These are phyloP conservation scores for Trichoderma sp. DNA, from an alignment of 2,329 filamentous ascomycete genomes.

Conservation along the genomic window DNA sequence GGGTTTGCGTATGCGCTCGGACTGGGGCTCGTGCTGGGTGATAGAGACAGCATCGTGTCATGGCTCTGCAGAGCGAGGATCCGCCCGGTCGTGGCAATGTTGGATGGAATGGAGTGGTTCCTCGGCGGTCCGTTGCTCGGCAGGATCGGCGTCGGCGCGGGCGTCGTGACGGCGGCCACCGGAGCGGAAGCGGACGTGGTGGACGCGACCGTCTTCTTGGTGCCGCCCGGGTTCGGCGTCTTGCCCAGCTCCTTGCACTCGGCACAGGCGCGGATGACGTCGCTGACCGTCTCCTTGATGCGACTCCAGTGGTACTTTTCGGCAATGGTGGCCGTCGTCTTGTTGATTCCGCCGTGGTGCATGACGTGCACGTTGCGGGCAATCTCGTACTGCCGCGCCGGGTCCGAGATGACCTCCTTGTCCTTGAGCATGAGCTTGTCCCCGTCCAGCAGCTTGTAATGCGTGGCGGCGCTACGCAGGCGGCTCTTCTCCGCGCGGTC, in stretches of 20 bases:
- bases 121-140: slow-evolving; percentile 9
- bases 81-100: slow-evolving; percentile 23
- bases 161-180: background rate
- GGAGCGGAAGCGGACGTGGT: slow-evolving; percentile 3
- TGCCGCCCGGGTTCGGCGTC: slow-evolving; percentile 38
- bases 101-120: background rate
- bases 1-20: slow-evolving; percentile 47
- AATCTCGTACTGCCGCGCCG: slow-evolving; percentile 86
- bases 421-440: slow-evolving; percentile 95
- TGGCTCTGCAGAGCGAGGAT: slow-evolving; percentile 34
- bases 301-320: slow-evolving; percentile 96
- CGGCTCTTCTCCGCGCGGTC: slow-evolving; percentile 95
- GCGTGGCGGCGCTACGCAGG: slow-evolving; percentile 86
- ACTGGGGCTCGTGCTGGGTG: slow-evolving; percentile 28
- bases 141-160: slow-evolving; percentile 18
- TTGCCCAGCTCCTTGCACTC: slow-evolving; percentile 83
- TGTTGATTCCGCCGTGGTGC: slow-evolving; percentile 92
- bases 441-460: slow-evolving; percentile 79
- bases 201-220: slow-evolving; percentile 23
- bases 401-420: slow-evolving; percentile 93
- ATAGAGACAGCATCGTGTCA: slow-evolving; percentile 29
- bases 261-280: slow-evolving; percentile 86
- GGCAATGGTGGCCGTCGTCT: slow-evolving; percentile 90
- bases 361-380: slow-evolving; percentile 71
- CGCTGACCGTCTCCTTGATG: slow-evolving; percentile 95